phyloP scores from a whole-genome alignment of 208 protist genomes.

The Trypanosoma mega region DNA sequence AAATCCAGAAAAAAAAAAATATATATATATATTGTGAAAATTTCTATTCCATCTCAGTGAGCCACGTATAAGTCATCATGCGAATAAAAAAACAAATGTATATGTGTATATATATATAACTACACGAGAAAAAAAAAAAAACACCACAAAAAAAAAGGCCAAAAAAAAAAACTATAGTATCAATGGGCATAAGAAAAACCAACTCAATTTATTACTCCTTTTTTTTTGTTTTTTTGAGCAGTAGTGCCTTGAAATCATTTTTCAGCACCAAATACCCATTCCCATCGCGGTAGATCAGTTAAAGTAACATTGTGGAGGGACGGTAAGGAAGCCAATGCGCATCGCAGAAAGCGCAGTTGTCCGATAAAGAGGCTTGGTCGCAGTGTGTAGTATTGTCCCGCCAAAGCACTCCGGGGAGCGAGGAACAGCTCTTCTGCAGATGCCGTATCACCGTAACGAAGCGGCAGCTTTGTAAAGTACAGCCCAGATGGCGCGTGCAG shows the following conservation, averaged over 20 bases:
- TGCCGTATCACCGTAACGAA: constrained; percentile 15
- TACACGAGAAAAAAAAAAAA: constrained; percentile 1
- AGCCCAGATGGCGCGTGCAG: not conserved
- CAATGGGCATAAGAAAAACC: constrained; percentile 1
- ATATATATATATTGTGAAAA: too few species aligned
- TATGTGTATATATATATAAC: not conserved
- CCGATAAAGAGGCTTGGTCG: constrained; percentile 22
- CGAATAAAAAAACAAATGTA: too few species aligned
- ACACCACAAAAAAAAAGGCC: constrained; percentile 1
- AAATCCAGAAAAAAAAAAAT: too few species aligned
- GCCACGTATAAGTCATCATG: too few species aligned
- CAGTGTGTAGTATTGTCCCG: not conserved
- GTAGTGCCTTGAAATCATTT: not conserved
- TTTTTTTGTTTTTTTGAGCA: too few species aligned
- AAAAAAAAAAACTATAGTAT: not conserved
- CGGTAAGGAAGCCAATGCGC: constrained; percentile 11
- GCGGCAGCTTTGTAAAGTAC: constrained; percentile 11
- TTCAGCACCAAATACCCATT: not conserved
- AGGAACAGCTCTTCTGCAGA: constrained; percentile 20
- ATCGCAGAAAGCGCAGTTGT: constrained; percentile 13
- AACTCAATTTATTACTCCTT: too few species aligned
- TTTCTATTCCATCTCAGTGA: too few species aligned
- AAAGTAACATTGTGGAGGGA: constrained; percentile 2
- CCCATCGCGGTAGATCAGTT: constrained; percentile 12
- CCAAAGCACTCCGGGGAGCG: not conserved